Evolutionary conservation across 208 protist species (phyloP).

Genomic region (Leishmania guyanensis): DNA sequence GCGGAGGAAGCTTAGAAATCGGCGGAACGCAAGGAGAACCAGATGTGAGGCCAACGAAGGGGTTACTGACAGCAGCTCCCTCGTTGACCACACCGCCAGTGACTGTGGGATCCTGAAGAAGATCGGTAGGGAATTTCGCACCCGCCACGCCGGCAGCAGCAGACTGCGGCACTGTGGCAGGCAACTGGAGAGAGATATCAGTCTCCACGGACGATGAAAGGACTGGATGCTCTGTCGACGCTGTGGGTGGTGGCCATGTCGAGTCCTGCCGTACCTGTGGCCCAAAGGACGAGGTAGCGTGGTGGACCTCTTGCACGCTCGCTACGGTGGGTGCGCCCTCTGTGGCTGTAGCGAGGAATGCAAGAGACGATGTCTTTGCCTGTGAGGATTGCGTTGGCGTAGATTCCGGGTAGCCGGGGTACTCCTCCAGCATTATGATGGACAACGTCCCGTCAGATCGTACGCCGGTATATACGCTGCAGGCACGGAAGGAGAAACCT

Average conservation of each 20-base stretch:
- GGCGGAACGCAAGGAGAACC: background rate
- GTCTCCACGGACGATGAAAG: background rate
- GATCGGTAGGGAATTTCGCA: background rate
- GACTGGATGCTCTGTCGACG: background rate
- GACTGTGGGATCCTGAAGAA: background rate
- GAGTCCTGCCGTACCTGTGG: background rate
- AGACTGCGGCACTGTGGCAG: background rate
- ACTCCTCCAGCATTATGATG: conserved; percentile 23
- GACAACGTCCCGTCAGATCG: conserved; percentile 16
- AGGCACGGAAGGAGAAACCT: conserved; percentile 16
- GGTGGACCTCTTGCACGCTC: background rate
- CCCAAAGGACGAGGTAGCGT: background rate
- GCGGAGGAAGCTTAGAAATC: background rate
- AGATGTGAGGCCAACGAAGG: background rate
- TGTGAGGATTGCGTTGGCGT: background rate
- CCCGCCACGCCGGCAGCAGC: background rate
- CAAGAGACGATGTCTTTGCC: background rate
- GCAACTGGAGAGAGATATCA: background rate
- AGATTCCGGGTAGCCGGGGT: conserved; percentile 3
- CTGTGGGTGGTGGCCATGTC: background rate
- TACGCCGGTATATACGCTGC: conserved; percentile 22
- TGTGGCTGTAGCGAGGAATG: background rate
- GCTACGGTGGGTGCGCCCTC: background rate
- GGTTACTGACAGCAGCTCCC: background rate
- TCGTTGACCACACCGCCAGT: background rate